Percentiles rank a stretch among this genome's conserved stretches.
phyloP scores from a whole-genome alignment of 164 flowering plant genomes.

The Warburgia ugandensis region DNA sequence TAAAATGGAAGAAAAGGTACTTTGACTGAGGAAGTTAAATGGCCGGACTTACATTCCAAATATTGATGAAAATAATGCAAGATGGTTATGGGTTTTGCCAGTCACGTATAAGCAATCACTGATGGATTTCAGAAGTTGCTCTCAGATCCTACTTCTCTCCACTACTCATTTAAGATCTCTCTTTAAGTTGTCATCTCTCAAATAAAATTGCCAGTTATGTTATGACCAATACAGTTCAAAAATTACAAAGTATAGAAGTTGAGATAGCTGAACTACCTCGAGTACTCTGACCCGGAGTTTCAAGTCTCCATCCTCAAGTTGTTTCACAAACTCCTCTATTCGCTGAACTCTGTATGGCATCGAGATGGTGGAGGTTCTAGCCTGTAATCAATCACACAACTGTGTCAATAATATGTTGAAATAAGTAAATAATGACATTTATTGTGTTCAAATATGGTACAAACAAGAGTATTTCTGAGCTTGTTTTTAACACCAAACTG shows the following conservation, averaged over 20 bases:
- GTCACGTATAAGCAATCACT: too few species aligned
- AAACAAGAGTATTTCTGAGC: not conserved
- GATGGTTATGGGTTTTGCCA: too few species aligned
- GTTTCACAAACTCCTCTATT: constrained; percentile 84
- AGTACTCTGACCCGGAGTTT: constrained; percentile 94
- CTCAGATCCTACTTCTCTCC: too few species aligned
- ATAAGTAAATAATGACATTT: not conserved
- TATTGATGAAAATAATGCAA: too few species aligned
- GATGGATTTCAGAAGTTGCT: too few species aligned
- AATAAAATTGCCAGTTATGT: too few species aligned
- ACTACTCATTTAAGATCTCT: too few species aligned
- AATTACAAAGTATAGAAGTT: not conserved
- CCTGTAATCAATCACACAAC: constrained; percentile 37
- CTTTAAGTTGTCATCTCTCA: too few species aligned
- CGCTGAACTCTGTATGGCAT: constrained; percentile 90
- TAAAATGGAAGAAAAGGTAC: too few species aligned
- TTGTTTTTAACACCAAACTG: not conserved
- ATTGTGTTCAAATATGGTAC: not conserved
- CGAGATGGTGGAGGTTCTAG: constrained; percentile 68
- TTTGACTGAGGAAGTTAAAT: too few species aligned
- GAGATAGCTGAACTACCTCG: constrained; percentile 43
- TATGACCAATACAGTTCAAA: not conserved
- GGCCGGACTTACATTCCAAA: too few species aligned
- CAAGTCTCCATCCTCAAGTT: constrained; percentile 83
- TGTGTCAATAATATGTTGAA: not conserved